Base-by-base conservation (phyloP, 106 monocot genomes). In the Cymbidium sinense region DNA sequence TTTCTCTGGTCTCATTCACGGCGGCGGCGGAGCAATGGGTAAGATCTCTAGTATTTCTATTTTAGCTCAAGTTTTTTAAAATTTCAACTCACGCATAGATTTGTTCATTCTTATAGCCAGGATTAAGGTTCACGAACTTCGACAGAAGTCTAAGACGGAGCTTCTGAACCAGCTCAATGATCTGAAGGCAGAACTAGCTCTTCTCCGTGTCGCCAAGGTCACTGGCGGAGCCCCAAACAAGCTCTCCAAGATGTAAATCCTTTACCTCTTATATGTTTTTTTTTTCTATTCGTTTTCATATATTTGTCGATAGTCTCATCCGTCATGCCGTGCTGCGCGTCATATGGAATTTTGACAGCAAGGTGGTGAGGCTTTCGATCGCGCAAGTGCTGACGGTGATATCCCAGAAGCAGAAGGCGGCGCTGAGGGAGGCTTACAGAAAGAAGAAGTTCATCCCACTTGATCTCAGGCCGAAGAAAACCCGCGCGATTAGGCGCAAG, bases 361-460 rank as follows among this genome's bases (percentile, higher is more conserved):
- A 91, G 85, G 86, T 91, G 55, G 91, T 91, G 77, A 78, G 91
- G 85, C 75, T 83, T 11, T 90, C 88, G 31, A 92, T 95, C 34
- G 95, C 92, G 4, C 89, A 88, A 70, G 95, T 95, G 25, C 85
- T 90, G 70, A 95, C 95, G 5, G 95, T 95, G 79, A 92, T 92
- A 13, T 95, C 95, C 12, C 95, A 95, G 89, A 95, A 91, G 81
- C 95, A 95, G 85, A 95, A 92, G 88, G 83, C 83, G 62, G 91
- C 86, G 29, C 76, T 95, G 73, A 84, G 92, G 75, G 92, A 95
- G 82, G 95, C 54, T 19, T 95, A 90, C 80, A 90, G 87, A 86
- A 92, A 90, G 43, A 95, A 95, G 81, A 95, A 86, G 87, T 80
- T 79, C 30, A 41, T 90, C 25, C 93, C 93, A 2, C 78, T 94